A percentile compares a stretch with the other conserved stretches of the same genome.
Evolutionary conservation across 208 protist species (phyloP).

Genomic region (Crithidia fasciculata): DNA sequence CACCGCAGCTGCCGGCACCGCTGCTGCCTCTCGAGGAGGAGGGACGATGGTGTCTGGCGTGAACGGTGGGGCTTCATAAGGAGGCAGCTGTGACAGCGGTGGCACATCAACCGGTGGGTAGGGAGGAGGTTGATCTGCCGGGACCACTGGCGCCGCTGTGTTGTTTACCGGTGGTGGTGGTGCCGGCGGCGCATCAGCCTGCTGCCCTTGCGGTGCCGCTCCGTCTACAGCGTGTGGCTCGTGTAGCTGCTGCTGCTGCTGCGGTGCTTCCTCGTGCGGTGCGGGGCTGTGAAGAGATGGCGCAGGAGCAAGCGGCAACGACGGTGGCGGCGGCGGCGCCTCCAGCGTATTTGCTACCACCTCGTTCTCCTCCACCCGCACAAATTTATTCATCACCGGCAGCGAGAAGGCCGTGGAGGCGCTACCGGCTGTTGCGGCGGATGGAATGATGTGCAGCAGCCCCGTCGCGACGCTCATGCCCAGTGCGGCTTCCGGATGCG

Average conservation of each 20-base stretch:
- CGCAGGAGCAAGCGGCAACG: neutral
- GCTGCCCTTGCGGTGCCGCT: neutral
- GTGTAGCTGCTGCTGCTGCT: slow-evolving; percentile 1
- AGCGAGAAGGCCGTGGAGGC: slow-evolving; percentile 3
- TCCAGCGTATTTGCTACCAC: neutral
- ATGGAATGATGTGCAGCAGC: slow-evolving; percentile 70
- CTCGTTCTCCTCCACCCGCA: neutral
- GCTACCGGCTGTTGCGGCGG: slow-evolving; percentile 5
- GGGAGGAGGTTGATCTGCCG: too few relatives aligned
- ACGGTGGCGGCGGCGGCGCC: neutral
- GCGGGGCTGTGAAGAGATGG: neutral
- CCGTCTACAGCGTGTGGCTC: neutral
- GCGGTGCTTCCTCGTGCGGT: neutral
- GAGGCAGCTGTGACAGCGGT: neutral
- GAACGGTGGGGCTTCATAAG: slow-evolving; percentile 1
- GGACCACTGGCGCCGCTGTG: too few relatives aligned
- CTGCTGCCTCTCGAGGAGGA: neutral
- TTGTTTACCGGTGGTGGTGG: neutral
- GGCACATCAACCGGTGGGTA: too few relatives aligned
- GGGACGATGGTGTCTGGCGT: neutral
- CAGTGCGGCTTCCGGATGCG: slow-evolving; percentile 50
- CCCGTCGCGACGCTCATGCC: slow-evolving; percentile 77
- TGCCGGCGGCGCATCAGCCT: neutral
- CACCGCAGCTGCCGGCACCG: too few relatives aligned
- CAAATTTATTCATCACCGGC: slow-evolving; percentile 38